Percentiles rank a stretch among this genome's conserved stretches.
Evolutionary conservation across 257 asterid species (phyloP).

Genomic region (Oldenlandia corymbosa): DNA sequence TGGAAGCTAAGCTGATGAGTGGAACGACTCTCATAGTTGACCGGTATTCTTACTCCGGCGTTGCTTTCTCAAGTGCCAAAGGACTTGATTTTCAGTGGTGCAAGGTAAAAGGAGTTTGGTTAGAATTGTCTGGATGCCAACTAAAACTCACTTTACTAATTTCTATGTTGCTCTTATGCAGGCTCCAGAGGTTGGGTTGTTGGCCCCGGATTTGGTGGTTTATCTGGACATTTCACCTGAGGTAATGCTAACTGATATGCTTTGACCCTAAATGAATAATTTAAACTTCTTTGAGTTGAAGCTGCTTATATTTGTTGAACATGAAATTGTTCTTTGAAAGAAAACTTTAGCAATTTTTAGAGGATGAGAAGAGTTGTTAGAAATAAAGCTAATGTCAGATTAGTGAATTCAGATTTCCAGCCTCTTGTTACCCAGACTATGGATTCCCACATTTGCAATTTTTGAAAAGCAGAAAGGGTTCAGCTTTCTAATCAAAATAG

Average conservation of each 20-base stretch:
- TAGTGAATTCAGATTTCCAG: neutral
- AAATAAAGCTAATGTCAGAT: too few species aligned
- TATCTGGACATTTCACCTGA: conserved; percentile 92
- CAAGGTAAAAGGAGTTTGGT: conserved; percentile 54
- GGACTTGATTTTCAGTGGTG: conserved; percentile 86
- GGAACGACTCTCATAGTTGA: conserved; percentile 78
- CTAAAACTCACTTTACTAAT: neutral
- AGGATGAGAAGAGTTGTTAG: conserved; percentile 3
- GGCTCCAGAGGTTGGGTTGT: conserved; percentile 89
- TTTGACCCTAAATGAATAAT: neutral
- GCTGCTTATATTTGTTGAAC: neutral
- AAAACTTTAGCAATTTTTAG: neutral
- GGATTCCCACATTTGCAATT: too few species aligned
- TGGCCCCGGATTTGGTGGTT: conserved; percentile 87
- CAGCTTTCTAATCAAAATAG: neutral
- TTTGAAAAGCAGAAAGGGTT: neutral
- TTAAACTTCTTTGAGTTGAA: neutral
- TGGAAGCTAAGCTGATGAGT: conserved; percentile 77
- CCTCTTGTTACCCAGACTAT: neutral
- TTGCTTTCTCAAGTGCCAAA: conserved; percentile 90
- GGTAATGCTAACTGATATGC: conserved; percentile 29
- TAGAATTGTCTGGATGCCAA: neutral
- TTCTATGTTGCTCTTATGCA: conserved; percentile 25
- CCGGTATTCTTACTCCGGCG: conserved; percentile 87
- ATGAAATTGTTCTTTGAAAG: neutral